Evolutionary conservation across 768 basidiomycete genomes (phyloP).

Genomic region (Multifurca ochricompacta): DNA sequence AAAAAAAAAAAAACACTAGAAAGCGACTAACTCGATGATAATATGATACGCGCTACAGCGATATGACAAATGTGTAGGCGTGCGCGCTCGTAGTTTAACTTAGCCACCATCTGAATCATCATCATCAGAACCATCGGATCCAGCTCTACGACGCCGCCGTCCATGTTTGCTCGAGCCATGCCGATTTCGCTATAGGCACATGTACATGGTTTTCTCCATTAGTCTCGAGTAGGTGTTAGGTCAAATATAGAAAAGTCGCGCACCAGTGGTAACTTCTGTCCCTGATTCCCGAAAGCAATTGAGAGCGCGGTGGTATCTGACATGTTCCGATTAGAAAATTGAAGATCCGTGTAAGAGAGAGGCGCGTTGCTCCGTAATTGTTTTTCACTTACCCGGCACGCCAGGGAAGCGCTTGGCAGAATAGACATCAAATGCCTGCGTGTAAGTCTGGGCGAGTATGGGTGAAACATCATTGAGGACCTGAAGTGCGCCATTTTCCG

Average conservation of each 20-base stretch:
- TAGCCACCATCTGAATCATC: constrained; percentile 57
- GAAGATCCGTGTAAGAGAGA: background rate
- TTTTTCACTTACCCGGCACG: constrained; percentile 59
- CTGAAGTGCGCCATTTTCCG: constrained; percentile 54
- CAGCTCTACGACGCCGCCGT: constrained; percentile 49
- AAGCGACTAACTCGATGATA: constrained; percentile 1
- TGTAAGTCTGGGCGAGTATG: constrained; percentile 77
- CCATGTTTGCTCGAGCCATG: constrained; percentile 61
- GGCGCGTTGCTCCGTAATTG: background rate
- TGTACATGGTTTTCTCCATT: constrained; percentile 16
- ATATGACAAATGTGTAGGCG: background rate
- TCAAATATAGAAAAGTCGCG: constrained; percentile 17
- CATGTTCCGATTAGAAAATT: constrained; percentile 3
- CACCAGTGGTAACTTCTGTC: constrained; percentile 82
- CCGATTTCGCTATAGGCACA: constrained; percentile 57
- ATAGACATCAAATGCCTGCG: constrained; percentile 77
- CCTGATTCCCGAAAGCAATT: constrained; percentile 83
- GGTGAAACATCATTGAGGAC: constrained; percentile 66
- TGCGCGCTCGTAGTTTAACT: constrained; percentile 8
- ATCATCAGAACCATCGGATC: constrained; percentile 59
- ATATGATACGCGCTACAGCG: background rate
- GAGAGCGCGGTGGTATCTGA: constrained; percentile 84
- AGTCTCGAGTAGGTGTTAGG: constrained; percentile 16
- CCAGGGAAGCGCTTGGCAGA: constrained; percentile 95
- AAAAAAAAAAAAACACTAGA: background rate